phyloP scores from a whole-genome alignment of 2,329 filamentous ascomycete genomes.

The Verticillium zaregamsianum region DNA sequence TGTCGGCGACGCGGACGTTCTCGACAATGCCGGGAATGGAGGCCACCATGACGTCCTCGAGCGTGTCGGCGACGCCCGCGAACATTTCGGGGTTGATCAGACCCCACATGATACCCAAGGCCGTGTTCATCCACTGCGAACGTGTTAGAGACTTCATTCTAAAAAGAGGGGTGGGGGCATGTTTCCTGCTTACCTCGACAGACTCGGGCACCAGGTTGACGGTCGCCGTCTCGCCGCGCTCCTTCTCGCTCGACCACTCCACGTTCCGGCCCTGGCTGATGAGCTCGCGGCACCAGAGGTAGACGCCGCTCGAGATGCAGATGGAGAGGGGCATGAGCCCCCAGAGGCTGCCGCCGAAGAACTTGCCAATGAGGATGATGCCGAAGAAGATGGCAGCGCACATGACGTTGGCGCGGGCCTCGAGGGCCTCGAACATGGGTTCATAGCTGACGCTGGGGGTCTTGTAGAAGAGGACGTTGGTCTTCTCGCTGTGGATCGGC shows the following conservation, averaged over 20 bases:
- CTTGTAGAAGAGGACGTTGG: slow-evolving; percentile 92
- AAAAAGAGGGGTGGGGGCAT: not conserved
- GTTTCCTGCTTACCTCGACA: slow-evolving; percentile 49
- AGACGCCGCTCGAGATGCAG: slow-evolving; percentile 74
- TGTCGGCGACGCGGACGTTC: slow-evolving; percentile 91
- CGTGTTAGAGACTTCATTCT: slow-evolving; percentile 20
- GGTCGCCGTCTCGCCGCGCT: slow-evolving; percentile 78
- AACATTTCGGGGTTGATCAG: slow-evolving; percentile 96
- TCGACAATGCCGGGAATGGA: slow-evolving; percentile 89
- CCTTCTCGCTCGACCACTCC: slow-evolving; percentile 86
- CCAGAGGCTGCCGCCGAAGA: slow-evolving; percentile 73
- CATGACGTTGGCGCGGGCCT: slow-evolving; percentile 68
- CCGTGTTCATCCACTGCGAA: slow-evolving; percentile 81
- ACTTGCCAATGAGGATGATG: slow-evolving; percentile 72
- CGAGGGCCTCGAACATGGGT: slow-evolving; percentile 75
- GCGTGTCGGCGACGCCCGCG: slow-evolving; percentile 79
- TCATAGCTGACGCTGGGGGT: slow-evolving; percentile 88
- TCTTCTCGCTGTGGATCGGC: slow-evolving; percentile 93
- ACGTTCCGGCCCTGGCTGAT: slow-evolving; percentile 75
- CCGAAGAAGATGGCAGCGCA: slow-evolving; percentile 66
- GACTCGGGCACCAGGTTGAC: slow-evolving; percentile 89
- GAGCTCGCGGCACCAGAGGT: slow-evolving; percentile 85
- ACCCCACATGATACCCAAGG: slow-evolving; percentile 81
- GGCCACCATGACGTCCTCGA: slow-evolving; percentile 87
- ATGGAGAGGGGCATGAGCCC: slow-evolving; percentile 71